Evolutionary conservation across 306 rosid species (phyloP).

Genomic region (Quercus engelmannii): DNA sequence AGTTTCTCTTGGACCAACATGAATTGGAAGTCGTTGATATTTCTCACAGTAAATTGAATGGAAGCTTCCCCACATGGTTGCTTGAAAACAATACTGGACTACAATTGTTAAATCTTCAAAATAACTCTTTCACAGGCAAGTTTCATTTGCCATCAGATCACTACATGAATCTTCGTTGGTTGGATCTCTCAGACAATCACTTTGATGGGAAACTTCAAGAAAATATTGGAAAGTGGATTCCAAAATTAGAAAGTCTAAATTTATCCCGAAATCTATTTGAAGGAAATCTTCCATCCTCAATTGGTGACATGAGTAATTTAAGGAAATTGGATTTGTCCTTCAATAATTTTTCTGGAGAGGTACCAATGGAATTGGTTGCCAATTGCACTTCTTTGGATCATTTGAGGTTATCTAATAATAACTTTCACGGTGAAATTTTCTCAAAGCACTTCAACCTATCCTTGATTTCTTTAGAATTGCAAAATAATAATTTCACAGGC

Average conservation of each 20-base stretch:
- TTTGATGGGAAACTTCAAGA: slow-evolving; percentile 6
- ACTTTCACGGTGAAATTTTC: neutral
- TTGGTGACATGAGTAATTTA: no score
- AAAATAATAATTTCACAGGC: slow-evolving; percentile 8
- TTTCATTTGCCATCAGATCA: neutral
- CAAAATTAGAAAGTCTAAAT: fast-evolving
- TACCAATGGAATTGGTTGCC: no score
- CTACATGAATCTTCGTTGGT: neutral
- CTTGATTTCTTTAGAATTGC: neutral
- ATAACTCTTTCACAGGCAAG: neutral
- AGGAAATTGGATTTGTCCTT: fast-evolving
- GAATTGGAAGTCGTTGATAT: neutral
- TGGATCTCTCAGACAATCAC: slow-evolving; percentile 18
- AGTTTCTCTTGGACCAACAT: slow-evolving; percentile 21
- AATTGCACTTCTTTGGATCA: no score
- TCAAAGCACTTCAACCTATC: neutral
- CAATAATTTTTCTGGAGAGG: no score
- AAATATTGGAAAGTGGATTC: neutral
- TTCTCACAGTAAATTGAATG: slow-evolving; percentile 9
- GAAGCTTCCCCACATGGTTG: slow-evolving; percentile 26
- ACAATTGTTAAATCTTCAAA: neutral
- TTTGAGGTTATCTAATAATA: neutral
- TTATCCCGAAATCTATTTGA: slow-evolving; percentile 9
- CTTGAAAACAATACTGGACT: slow-evolving; percentile 20
- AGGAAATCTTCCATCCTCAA: neutral